These are phyloP conservation scores for Colletotrichum simmondsii DNA, from an alignment of 2,329 filamentous ascomycete species.

Conservation along the genomic window DNA sequence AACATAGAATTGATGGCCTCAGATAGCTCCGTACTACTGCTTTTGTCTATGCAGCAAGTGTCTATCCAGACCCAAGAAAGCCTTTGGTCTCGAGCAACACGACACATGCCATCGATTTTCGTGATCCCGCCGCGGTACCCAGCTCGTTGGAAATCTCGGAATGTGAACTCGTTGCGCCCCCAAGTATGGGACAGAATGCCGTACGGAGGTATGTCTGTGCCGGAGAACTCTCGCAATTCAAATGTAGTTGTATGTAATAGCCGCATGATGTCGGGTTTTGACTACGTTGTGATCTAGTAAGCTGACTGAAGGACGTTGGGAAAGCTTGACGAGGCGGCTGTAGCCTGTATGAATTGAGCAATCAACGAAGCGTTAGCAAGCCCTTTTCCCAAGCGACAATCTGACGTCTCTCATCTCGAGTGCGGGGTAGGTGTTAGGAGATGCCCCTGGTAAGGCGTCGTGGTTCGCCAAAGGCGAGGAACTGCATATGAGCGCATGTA, in stretches of 20 bases:
- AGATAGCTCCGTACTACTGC: not conserved
- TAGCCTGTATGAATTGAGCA: not conserved
- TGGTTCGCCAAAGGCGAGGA: too few relatives aligned
- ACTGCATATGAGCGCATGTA: too few relatives aligned
- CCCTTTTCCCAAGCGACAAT: not conserved
- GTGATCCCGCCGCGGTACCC: not conserved
- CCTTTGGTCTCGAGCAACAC: not conserved
- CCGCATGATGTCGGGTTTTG: not conserved
- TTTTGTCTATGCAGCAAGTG: not conserved
- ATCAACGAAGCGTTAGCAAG: not conserved
- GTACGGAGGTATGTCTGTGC: conserved; percentile 23
- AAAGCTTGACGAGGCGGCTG: not conserved
- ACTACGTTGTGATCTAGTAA: not conserved
- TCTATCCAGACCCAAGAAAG: not conserved
- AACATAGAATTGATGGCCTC: conserved; percentile 1
- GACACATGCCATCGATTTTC: not conserved
- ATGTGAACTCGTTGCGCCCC: conserved; percentile 30
- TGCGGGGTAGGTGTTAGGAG: not conserved
- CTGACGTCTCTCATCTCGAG: not conserved
- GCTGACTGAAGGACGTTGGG: not conserved
- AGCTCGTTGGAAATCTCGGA: not conserved
- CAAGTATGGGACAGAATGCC: conserved; percentile 39
- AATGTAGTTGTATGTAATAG: not conserved
- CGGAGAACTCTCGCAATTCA: not conserved
- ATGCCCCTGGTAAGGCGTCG: too few relatives aligned